phyloP scores from a whole-genome alignment of 2,329 filamentous ascomycete genomes.

The Pleochaeta shiraiana region DNA sequence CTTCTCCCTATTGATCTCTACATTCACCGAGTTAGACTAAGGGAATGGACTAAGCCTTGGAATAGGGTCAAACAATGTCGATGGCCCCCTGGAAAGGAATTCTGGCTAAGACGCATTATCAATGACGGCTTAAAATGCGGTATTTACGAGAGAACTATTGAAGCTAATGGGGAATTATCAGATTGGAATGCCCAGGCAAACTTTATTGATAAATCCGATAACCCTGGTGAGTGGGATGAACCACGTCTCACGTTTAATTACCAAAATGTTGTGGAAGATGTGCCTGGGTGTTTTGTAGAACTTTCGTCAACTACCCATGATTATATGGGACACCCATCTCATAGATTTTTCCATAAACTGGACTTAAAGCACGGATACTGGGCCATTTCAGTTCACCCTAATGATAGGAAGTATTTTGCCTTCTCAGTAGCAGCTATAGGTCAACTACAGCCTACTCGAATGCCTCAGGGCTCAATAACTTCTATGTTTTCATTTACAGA shows the following conservation, averaged over 20 bases:
- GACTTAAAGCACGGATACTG: constrained; percentile 1
- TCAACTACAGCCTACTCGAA: background rate
- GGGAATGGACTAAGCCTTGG: background rate
- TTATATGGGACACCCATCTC: background rate
- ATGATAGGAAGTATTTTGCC: background rate
- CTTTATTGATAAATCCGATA: background rate
- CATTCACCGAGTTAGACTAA: background rate
- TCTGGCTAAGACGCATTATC: background rate
- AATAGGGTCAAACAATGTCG: background rate
- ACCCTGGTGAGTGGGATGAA: background rate
- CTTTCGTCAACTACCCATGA: background rate
- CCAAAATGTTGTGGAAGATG: too few relatives aligned
- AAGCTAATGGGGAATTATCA: background rate
- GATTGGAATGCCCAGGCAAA: background rate
- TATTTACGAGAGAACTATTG: background rate
- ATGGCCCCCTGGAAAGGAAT: background rate
- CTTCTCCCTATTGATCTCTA: background rate
- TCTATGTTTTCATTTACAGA: background rate
- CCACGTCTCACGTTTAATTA: background rate
- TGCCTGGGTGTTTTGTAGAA: background rate
- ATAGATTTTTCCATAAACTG: background rate
- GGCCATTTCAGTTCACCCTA: background rate
- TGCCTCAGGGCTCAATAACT: background rate
- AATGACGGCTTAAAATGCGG: background rate
- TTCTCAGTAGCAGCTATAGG: background rate